Conservation (phyloP, 78 protist species). For the Trichosphaerium sp. region DNA sequence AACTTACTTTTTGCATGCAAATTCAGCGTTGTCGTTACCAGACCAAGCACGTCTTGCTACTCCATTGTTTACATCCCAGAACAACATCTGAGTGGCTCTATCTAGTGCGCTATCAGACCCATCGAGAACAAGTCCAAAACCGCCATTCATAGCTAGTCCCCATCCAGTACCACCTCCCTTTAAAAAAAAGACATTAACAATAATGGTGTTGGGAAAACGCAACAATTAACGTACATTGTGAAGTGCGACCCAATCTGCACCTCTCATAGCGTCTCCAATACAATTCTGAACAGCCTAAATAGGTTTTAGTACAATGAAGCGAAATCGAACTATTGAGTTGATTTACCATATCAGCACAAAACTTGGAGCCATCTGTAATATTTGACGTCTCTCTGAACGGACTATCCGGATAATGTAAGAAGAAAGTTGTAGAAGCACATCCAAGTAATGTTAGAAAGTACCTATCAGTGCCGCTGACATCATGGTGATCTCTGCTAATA, state of each 20-base stretch:
- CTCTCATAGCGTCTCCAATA: slow-evolving; percentile 74
- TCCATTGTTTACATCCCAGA: slow-evolving; percentile 90
- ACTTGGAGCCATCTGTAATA: slow-evolving; percentile 63
- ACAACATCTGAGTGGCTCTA: slow-evolving; percentile 59
- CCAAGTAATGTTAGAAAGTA: too few species aligned
- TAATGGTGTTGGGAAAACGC: not conserved
- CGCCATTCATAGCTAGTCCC: slow-evolving; percentile 88
- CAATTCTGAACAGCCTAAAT: slow-evolving; percentile 47
- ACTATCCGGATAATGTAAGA: too few species aligned
- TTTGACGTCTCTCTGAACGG: slow-evolving; percentile 87
- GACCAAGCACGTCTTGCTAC: slow-evolving; percentile 52
- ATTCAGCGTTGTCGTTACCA: slow-evolving; percentile 55
- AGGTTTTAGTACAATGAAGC: not conserved
- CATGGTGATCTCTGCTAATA: slow-evolving; percentile 83
- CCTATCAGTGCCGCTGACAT: slow-evolving; percentile 82
- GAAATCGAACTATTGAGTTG: not conserved
- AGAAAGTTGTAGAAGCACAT: too few species aligned
- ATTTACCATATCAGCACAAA: slow-evolving; percentile 79
- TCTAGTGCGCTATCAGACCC: slow-evolving; percentile 58
- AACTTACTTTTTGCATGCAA: slow-evolving; percentile 26
- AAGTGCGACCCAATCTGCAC: slow-evolving; percentile 71
- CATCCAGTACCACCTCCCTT: slow-evolving; percentile 87
- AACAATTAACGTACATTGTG: slow-evolving; percentile 34
- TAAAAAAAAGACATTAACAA: too few species aligned
- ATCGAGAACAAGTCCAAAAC: slow-evolving; percentile 85